phyloP scores from a whole-genome alignment of 768 basidiomycete genomes.

The Pleurotus tuoliensis region DNA sequence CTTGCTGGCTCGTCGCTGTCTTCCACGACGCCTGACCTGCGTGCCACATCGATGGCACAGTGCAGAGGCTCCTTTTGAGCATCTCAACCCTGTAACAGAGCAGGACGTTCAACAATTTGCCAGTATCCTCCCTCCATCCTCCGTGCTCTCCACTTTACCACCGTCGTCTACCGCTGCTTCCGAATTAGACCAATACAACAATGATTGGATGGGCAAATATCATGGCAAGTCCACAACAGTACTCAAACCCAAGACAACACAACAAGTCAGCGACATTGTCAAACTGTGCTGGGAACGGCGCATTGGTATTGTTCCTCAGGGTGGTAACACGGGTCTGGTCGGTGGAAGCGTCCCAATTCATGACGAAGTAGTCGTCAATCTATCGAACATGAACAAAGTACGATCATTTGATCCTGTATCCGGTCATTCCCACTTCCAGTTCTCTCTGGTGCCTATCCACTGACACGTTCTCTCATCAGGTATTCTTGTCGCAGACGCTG shows the following conservation, averaged over 20 bases:
- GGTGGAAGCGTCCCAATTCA: slow-evolving; percentile 88
- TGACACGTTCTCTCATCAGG: slow-evolving; percentile 42
- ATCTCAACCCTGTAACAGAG: slow-evolving; percentile 46
- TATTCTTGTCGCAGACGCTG: slow-evolving; percentile 89
- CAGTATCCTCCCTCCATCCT: slow-evolving; percentile 55
- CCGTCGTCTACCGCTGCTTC: slow-evolving; percentile 42
- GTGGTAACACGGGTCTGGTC: slow-evolving; percentile 97
- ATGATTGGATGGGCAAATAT: slow-evolving; percentile 97
- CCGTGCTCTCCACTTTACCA: slow-evolving; percentile 66
- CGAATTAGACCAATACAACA: slow-evolving; percentile 78
- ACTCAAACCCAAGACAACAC: slow-evolving; percentile 81
- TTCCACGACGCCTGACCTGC: slow-evolving; percentile 14
- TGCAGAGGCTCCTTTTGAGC: slow-evolving; percentile 21
- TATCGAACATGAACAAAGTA: slow-evolving; percentile 77
- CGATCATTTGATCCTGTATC: slow-evolving; percentile 83
- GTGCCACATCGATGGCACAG: slow-evolving; percentile 16
- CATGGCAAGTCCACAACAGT: slow-evolving; percentile 81
- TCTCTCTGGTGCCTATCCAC: slow-evolving; percentile 7
- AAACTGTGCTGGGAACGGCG: slow-evolving; percentile 78
- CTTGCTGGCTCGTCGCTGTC: slow-evolving; percentile 12
- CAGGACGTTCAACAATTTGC: slow-evolving; percentile 66
- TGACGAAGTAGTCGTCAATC: slow-evolving; percentile 84
- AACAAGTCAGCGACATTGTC: slow-evolving; percentile 86
- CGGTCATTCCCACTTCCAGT: slow-evolving; percentile 40
- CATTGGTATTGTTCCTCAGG: slow-evolving; percentile 94